Evolutionary conservation across 768 basidiomycete species (phyloP), one percentile per base, ranked within the genome.

Genomic region (Pulveroboletus sp.): DNA sequence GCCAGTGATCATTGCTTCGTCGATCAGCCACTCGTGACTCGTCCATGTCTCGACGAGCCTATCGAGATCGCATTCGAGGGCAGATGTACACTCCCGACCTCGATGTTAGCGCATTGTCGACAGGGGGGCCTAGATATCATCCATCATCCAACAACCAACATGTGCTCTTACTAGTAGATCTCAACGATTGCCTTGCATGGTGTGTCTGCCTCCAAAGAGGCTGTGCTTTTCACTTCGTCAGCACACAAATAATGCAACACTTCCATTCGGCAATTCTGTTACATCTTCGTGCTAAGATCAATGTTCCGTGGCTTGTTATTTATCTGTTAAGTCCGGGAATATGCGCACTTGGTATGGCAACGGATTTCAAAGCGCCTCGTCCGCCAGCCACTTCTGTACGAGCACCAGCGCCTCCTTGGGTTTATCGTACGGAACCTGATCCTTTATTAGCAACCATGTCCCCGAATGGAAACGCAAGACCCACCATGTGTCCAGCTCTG

Each of bases 401-500:
- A 82, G 64, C 34, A 66, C 71, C 29, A 81, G 62, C 12, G 75
- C 70, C 53, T 79, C 75, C 42, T 69, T 67, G 1, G 81, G 80
- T 60, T 82, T 79, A 56, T 85, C 80, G 53, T 75, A 77, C 2
- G 83, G 82, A 20, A 74, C 79, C 76, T 78, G 27, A 16, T 1
- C 9, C 6, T 17, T 11, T 17, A 13, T 56, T 16, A 49, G 45
- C 36, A n/a, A 33, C 20, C 24, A 29, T 10, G 24, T 25, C 32
- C 25, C 24, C 34, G 19, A 21, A 42, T n/a, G 6, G 35, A 16
- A 24, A 31, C 6, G 6, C 40, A 11, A 27, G 2, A 58, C 69
- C 27, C 31, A 80, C 81, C 82, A 82, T 85, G 68, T 90, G 87
- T n/a, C 87, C 87, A 16, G 85, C 87, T 0, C 74, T 81, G 39